These are phyloP conservation scores for Cantharellus anzutake DNA, from an alignment of 768 basidiomycete species.

Conservation along the genomic window DNA sequence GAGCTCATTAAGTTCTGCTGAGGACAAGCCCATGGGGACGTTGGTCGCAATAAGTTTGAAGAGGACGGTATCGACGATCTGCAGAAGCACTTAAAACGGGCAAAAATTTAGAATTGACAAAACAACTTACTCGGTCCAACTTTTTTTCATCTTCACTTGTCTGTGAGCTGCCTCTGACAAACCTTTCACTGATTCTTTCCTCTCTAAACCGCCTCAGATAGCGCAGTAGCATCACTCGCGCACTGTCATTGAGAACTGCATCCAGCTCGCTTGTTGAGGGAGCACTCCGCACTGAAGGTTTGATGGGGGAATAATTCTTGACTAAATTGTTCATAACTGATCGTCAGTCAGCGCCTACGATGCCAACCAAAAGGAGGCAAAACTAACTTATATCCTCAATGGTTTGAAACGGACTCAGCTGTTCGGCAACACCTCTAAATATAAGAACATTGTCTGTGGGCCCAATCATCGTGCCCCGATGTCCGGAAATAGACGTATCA, in stretches of 20 bases:
- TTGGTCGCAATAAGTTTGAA: slow-evolving; percentile 50
- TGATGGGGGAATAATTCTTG: slow-evolving; percentile 75
- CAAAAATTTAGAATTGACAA: not conserved
- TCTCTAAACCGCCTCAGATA: not conserved
- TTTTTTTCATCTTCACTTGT: not conserved
- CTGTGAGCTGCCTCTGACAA: too few species aligned
- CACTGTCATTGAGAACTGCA: slow-evolving; percentile 40
- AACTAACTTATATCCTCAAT: slow-evolving; percentile 79
- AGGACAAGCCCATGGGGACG: slow-evolving; percentile 24
- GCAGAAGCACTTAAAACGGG: not conserved
- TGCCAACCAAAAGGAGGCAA: slow-evolving; percentile 7
- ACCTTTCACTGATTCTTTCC: not conserved
- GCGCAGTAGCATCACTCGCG: slow-evolving; percentile 51
- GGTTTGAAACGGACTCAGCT: slow-evolving; percentile 45
- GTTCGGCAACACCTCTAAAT: slow-evolving; percentile 54
- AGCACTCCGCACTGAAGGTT: slow-evolving; percentile 45
- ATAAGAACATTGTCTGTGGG: slow-evolving; percentile 36
- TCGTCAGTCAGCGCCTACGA: slow-evolving; percentile 38
- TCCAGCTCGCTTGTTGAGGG: slow-evolving; percentile 52
- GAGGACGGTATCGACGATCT: slow-evolving; percentile 71
- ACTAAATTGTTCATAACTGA: slow-evolving; percentile 79
- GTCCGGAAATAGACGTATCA: slow-evolving; percentile 63
- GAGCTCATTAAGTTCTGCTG: slow-evolving; percentile 37
- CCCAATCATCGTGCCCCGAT: slow-evolving; percentile 40
- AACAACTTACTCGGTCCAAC: not conserved